phyloP scores from a whole-genome alignment of 345 rosid genomes.

The Psidium guajava region DNA sequence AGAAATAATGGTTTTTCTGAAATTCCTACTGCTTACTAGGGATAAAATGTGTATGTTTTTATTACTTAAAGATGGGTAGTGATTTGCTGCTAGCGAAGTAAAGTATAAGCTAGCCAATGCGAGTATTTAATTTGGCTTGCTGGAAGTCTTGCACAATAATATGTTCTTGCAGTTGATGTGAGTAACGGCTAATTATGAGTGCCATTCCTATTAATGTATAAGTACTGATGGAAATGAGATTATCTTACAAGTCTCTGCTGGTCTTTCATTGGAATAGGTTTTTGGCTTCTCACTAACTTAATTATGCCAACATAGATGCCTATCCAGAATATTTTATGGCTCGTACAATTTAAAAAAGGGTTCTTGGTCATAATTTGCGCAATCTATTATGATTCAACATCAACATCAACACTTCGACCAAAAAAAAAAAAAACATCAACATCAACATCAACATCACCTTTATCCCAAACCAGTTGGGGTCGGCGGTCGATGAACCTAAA shows the following conservation, averaged over 20 bases:
- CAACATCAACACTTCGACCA: too few species aligned
- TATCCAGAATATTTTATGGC: not conserved
- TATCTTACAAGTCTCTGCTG: not conserved
- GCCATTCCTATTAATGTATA: not conserved
- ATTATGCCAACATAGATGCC: not conserved
- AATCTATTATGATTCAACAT: not conserved
- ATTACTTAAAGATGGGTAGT: not conserved
- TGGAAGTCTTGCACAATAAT: not conserved
- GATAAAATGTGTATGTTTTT: not conserved
- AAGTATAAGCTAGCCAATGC: not conserved
- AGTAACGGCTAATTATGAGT: not conserved
- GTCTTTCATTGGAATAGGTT: not conserved
- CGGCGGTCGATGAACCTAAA: too few species aligned
- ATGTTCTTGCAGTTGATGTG: not conserved
- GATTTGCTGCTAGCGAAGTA: not conserved
- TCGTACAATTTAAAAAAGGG: not conserved
- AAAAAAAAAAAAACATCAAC: too few species aligned
- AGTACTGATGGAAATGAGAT: not conserved
- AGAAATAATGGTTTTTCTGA: not conserved
- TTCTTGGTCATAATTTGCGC: not conserved
- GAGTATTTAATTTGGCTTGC: not conserved
- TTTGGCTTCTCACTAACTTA: not conserved
- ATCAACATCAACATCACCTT: too few species aligned
- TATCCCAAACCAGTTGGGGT: too few species aligned
- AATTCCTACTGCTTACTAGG: not conserved